phyloP scores from a whole-genome alignment of 108 stramenopile genomes.

The Seminavis robusta region DNA sequence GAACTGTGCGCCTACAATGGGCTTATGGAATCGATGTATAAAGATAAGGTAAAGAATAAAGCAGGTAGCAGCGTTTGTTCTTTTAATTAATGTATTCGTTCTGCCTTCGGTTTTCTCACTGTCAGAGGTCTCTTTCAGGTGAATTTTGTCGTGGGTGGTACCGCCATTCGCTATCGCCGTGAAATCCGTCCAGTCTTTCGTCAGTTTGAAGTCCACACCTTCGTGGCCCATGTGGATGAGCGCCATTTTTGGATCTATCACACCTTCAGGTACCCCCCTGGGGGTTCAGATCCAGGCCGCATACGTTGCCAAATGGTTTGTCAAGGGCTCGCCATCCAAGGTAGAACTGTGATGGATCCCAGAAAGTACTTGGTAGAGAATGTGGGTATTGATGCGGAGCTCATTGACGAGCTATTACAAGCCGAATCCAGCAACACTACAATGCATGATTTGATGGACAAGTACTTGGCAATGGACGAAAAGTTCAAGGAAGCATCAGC shows the following conservation, averaged over 20 bases:
- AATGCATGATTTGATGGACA: too few species aligned
- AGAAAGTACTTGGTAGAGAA: slow-evolving; percentile 2
- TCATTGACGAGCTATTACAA: too few species aligned
- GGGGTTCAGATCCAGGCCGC: background rate
- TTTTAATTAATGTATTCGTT: too few species aligned
- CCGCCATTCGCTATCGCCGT: slow-evolving; percentile 50
- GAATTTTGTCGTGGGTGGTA: slow-evolving; percentile 44
- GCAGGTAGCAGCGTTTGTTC: too few species aligned
- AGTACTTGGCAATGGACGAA: too few species aligned
- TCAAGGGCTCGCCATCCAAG: slow-evolving; percentile 15
- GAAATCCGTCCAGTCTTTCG: slow-evolving; percentile 54
- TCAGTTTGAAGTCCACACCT: slow-evolving; percentile 56
- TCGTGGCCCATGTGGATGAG: slow-evolving; percentile 46
- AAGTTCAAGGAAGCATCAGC: too few species aligned
- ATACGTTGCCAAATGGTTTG: slow-evolving; percentile 14
- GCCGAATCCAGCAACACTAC: too few species aligned
- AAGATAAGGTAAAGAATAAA: slow-evolving; percentile 21
- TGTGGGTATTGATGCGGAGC: background rate
- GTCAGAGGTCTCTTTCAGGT: too few species aligned
- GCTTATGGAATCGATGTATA: slow-evolving; percentile 23
- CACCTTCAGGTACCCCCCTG: slow-evolving; percentile 41
- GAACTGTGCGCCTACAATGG: slow-evolving; percentile 58
- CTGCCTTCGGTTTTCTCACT: too few species aligned
- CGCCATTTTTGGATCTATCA: slow-evolving; percentile 63
- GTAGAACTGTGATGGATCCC: slow-evolving; percentile 4